phyloP scores from a whole-genome alignment of 73 alveolate genomes.

The Stentor coeruleus region DNA sequence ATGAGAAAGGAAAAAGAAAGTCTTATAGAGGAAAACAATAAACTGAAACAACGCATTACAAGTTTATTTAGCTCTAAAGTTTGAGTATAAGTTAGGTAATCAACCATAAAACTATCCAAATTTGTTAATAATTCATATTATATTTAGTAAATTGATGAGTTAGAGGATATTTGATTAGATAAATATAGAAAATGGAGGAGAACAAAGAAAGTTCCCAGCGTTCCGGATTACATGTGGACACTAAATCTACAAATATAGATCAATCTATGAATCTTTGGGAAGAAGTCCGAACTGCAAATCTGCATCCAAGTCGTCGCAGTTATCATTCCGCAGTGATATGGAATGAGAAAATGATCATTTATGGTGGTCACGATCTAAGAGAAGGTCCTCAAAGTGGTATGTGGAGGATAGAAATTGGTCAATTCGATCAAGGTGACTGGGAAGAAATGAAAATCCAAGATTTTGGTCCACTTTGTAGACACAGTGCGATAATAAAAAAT shows the following conservation, averaged over 20 bases:
- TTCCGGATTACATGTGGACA: background rate
- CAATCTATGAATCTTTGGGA: background rate
- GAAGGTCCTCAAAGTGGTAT: conserved; percentile 4
- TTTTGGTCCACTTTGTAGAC: conserved; percentile 44
- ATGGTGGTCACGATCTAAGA: conserved; percentile 3
- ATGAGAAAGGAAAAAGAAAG: background rate
- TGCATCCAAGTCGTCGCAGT: background rate
- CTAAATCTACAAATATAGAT: background rate
- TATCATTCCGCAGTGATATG: background rate
- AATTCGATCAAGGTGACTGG: background rate
- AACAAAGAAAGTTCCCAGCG: too few relatives aligned
- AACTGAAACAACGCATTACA: background rate
- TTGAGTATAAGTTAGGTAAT: too few relatives aligned
- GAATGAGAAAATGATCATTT: background rate
- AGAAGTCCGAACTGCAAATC: background rate
- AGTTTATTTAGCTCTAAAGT: too few relatives aligned
- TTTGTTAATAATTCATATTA: too few relatives aligned
- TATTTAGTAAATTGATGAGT: too few relatives aligned
- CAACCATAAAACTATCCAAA: too few relatives aligned
- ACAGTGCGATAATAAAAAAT: conserved; percentile 54
- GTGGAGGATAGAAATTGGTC: background rate
- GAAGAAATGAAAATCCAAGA: background rate
- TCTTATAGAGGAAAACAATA: background rate
- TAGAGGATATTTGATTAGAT: too few relatives aligned
- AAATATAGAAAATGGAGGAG: too few relatives aligned